Percentiles rank a stretch among this genome's conserved stretches.
These are phyloP conservation scores for Komagataella pastoris DNA, from an alignment of 805 yeast species.

Conservation along the genomic window DNA sequence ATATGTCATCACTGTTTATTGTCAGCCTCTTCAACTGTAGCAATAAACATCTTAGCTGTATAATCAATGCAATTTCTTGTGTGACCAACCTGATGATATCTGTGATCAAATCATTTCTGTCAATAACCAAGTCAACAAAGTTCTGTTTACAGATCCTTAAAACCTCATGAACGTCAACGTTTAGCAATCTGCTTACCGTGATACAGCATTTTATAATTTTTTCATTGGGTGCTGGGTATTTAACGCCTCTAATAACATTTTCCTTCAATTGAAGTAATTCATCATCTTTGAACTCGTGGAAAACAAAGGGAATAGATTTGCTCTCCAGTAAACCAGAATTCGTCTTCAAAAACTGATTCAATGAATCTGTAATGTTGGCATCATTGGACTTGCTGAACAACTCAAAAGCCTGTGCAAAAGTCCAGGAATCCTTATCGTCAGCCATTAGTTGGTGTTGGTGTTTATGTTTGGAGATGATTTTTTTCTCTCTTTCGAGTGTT, in stretches of 20 bases:
- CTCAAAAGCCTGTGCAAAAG: background rate
- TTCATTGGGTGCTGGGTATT: background rate
- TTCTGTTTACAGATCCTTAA: background rate
- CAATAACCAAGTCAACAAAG: background rate
- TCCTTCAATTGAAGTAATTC: background rate
- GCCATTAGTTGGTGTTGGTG: background rate
- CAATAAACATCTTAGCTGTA: background rate
- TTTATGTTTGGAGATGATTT: background rate
- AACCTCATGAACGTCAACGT: background rate
- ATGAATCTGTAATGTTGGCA: background rate
- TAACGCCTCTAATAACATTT: background rate
- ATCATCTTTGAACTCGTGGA: background rate
- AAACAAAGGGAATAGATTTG: background rate
- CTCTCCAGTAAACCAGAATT: background rate
- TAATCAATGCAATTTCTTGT: background rate
- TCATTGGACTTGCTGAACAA: background rate
- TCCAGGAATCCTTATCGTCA: background rate
- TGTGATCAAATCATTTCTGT: background rate
- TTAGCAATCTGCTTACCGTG: background rate
- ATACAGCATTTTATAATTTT: background rate
- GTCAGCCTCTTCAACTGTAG: background rate
- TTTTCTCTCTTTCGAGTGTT: background rate
- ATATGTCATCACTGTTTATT: background rate
- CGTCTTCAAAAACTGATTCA: background rate
- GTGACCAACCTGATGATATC: background rate